These are phyloP conservation scores for Lachnellula willkommii DNA, from an alignment of 2,329 filamentous ascomycete species.

Conservation along the genomic window DNA sequence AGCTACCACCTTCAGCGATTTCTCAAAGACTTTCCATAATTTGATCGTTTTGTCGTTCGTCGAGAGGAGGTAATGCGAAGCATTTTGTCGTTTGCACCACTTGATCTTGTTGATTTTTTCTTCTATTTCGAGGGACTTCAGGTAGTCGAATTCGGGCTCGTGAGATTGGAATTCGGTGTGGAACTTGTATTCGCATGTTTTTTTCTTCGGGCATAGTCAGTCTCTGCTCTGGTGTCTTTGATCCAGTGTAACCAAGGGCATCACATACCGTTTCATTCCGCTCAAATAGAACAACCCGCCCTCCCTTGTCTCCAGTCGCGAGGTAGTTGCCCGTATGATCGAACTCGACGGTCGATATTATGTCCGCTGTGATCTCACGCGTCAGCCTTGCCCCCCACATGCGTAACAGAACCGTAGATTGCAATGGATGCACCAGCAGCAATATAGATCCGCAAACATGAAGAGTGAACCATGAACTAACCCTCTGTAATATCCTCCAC, in stretches of 20 bases:
- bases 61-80: slow-evolving; percentile 94
- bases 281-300: slow-evolving; percentile 79
- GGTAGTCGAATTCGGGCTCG: slow-evolving; percentile 98
- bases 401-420: not conserved
- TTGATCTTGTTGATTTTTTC: slow-evolving; percentile 99
- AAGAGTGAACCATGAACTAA: slow-evolving; percentile 14
- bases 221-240: not conserved
- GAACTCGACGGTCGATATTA: slow-evolving; percentile 87
- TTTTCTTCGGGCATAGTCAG: slow-evolving; percentile 65
- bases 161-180: slow-evolving; percentile 99
- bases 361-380: slow-evolving; percentile 57
- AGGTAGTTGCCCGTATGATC: slow-evolving; percentile 87
- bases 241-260: not conserved
- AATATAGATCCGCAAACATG: not conserved
- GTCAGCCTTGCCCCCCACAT: slow-evolving; percentile 3
- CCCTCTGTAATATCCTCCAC: slow-evolving; percentile 58
- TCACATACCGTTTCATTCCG: slow-evolving; percentile 82
- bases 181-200: slow-evolving; percentile 99
- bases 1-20: slow-evolving; percentile 96
- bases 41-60: slow-evolving; percentile 99
- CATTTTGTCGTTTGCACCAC: slow-evolving; percentile 97
- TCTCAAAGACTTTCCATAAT: slow-evolving; percentile 99
- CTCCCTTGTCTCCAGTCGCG: slow-evolving; percentile 85
- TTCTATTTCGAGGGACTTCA: slow-evolving; percentile 98
- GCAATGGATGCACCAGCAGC: not conserved